Conservation (phyloP, 2,329 filamentous ascomycete species). For the Alternaria sp. region DNA sequence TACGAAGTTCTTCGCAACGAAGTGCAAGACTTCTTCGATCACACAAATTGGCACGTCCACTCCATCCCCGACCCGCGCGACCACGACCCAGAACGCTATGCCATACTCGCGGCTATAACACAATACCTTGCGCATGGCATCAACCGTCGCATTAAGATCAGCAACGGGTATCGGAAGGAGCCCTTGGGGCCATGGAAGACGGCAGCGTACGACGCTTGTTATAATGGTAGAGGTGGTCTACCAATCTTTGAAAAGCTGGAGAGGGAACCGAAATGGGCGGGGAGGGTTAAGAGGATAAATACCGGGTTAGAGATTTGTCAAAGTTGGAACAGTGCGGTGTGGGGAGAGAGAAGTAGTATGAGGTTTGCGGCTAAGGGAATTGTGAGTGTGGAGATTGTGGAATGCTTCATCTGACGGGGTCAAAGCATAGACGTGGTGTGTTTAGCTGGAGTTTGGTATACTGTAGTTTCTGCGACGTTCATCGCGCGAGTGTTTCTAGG, state of each 20-base stretch:
- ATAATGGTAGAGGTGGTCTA: not conserved
- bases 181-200: not conserved
- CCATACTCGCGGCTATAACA: not conserved
- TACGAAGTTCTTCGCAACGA: not conserved
- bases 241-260: not conserved
- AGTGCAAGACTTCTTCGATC: conserved; percentile 2
- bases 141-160: not conserved
- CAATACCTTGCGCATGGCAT: not conserved
- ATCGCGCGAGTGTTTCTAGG: not conserved
- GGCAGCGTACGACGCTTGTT: not conserved
- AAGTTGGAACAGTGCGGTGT: not conserved
- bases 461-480: not conserved
- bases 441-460: not conserved
- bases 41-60: not conserved
- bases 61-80: not conserved
- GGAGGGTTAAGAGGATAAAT: not conserved
- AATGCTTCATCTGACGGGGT: not conserved
- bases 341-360: not conserved
- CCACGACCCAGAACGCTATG: not conserved
- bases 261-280: not conserved
- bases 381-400: not conserved
- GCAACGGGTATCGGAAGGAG: not conserved
- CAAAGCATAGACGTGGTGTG: not conserved
- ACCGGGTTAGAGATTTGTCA: not conserved
- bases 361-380: not conserved